phyloP scores from a whole-genome alignment of 345 rosid species.

The Citrus reticulata region DNA sequence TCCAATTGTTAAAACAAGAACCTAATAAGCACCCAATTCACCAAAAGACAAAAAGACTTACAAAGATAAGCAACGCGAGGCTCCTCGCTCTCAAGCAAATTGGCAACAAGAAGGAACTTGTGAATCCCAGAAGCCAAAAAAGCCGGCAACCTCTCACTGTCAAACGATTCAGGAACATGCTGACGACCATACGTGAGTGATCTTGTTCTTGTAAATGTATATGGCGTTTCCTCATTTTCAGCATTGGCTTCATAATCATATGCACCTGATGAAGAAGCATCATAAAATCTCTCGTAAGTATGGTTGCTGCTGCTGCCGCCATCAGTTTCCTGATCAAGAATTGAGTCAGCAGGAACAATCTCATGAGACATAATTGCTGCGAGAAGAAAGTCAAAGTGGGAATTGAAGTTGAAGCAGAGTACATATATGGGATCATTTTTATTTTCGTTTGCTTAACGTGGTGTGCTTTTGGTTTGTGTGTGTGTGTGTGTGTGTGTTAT shows the following conservation, averaged over 20 bases:
- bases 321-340: conserved; percentile 20
- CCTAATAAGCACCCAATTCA: background rate
- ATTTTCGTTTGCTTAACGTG: conserved; percentile 11
- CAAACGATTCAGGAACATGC: conserved; percentile 60
- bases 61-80: conserved; percentile 90
- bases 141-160: conserved; percentile 88
- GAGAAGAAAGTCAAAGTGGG: background rate
- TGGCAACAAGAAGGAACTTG: conserved; percentile 85
- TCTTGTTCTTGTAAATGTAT: conserved; percentile 30
- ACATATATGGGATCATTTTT: conserved; percentile 18
- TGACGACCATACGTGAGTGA: conserved; percentile 30
- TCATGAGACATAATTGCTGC: conserved; percentile 47
- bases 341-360: conserved; percentile 65
- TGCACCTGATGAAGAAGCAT: conserved; percentile 16
- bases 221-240: conserved; percentile 1
- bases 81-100: conserved; percentile 54
- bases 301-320: background rate
- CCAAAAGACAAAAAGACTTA: conserved; percentile 17
- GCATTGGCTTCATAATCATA: conserved; percentile 4
- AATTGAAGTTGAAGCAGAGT: conserved; percentile 9
- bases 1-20: background rate
- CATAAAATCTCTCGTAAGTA: conserved; percentile 9
- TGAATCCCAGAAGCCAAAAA: conserved; percentile 71
- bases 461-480: background rate
- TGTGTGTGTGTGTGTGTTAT: background rate